Conservation (phyloP, 495 filamentous ascomycete genomes). For the Aspergillus bridgeri region DNA sequence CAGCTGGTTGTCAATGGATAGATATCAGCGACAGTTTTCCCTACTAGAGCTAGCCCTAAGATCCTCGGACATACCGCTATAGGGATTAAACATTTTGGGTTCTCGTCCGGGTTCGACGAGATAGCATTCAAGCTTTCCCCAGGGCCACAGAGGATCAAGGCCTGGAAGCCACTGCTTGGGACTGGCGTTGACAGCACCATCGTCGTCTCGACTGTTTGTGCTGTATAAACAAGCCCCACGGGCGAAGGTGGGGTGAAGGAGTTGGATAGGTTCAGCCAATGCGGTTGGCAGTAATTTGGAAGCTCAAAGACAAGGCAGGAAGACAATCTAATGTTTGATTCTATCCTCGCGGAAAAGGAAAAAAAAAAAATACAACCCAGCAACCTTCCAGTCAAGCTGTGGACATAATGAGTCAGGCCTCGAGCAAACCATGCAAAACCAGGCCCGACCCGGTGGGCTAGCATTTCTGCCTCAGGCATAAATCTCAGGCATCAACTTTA, state of each 20-base stretch:
- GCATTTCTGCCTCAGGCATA: no score
- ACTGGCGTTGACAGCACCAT: slow-evolving; percentile 37
- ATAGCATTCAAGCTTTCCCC: slow-evolving; percentile 89
- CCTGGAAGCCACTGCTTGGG: slow-evolving; percentile 80
- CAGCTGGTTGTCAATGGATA: slow-evolving; percentile 28
- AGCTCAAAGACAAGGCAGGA: no score
- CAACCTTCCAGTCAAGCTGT: no score
- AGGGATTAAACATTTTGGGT: slow-evolving; percentile 85
- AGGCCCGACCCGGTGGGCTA: no score
- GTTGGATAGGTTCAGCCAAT: neutral
- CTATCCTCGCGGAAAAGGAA: no score
- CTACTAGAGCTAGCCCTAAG: neutral
- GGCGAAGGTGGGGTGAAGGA: neutral
- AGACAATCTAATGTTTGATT: no score
- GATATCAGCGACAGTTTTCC: neutral
- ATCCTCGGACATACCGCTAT: slow-evolving; percentile 56
- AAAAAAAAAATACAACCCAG: no score
- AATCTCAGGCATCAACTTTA: no score
- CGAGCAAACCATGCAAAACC: no score
- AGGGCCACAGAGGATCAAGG: slow-evolving; percentile 87
- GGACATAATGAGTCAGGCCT: no score
- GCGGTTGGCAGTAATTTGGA: no score
- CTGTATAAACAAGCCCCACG: neutral
- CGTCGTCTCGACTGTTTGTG: no score
- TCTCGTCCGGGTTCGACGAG: slow-evolving; percentile 81